A percentile compares a stretch with the other conserved stretches of the same genome.
Conservation (phyloP, 2,329 filamentous ascomycete species). For the Xylariales sp. region DNA sequence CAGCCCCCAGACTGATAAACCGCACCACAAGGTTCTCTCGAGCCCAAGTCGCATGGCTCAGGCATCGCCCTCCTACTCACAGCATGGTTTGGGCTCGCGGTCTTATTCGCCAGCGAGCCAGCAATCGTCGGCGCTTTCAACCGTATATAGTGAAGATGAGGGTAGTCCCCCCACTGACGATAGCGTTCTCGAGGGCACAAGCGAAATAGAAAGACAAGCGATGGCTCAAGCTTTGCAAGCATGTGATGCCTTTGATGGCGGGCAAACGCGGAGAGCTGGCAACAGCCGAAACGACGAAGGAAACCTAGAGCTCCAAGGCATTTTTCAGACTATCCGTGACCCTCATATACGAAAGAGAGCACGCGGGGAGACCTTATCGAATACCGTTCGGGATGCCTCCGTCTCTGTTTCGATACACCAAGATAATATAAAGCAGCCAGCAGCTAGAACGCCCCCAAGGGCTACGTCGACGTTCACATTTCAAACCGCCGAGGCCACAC, state of each 20-base stretch:
- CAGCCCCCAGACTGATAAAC: conserved; percentile 50
- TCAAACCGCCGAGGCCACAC: conserved; percentile 27
- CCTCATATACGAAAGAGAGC: conserved; percentile 30
- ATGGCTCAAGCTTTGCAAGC: conserved; percentile 32
- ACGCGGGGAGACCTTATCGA: conserved; percentile 24
- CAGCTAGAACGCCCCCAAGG: conserved; percentile 15
- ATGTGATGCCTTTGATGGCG: conserved; percentile 28
- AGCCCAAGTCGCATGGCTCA: conserved; percentile 57
- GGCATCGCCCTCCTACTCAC: conserved; percentile 4
- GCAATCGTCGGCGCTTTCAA: conserved; percentile 65
- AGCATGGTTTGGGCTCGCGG: conserved; percentile 1
- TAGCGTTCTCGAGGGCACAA: neutral
- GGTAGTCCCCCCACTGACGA: conserved; percentile 40
- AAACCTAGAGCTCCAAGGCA: neutral
- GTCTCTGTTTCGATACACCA: neutral
- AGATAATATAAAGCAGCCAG: neutral
- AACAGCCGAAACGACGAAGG: neutral
- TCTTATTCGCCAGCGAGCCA: conserved; percentile 54
- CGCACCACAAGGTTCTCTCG: conserved; percentile 53
- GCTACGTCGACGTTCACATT: conserved; percentile 35
- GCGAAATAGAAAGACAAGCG: conserved; percentile 23
- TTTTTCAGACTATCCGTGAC: neutral
- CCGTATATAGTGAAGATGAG: conserved; percentile 67
- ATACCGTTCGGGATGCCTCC: neutral
- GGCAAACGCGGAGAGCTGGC: neutral